Evolutionary conservation across 1,139 yeast species (phyloP).

Genomic region (Hyphopichia pseudoburtonii): DNA sequence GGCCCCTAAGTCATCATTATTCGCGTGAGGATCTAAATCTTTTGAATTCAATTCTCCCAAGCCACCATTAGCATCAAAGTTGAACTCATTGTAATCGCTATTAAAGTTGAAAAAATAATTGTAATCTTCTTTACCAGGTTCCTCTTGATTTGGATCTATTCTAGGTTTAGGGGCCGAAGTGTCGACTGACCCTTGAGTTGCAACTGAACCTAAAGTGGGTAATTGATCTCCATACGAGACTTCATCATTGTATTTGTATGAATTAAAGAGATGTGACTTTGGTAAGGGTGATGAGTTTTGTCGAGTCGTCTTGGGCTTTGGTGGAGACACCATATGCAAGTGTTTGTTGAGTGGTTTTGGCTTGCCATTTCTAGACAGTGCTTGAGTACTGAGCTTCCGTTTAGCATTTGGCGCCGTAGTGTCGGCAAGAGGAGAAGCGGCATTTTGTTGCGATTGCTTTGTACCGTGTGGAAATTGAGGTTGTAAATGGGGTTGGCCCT

Average conservation of each 20-base stretch:
- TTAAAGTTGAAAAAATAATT: neutral
- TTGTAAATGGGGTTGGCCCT: neutral
- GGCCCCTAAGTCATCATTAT: neutral
- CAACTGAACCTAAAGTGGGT: neutral
- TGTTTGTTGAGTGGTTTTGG: constrained; percentile 4
- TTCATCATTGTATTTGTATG: neutral
- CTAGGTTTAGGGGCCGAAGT: too few species aligned
- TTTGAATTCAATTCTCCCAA: too few species aligned
- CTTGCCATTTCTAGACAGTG: neutral
- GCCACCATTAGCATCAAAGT: too few species aligned
- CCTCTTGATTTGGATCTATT: neutral
- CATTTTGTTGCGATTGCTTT: too few species aligned
- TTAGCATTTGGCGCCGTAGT: neutral
- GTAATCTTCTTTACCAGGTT: neutral
- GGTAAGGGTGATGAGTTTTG: constrained; percentile 4
- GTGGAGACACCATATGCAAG: constrained; percentile 3
- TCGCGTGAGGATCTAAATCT: too few species aligned
- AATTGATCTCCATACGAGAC: neutral
- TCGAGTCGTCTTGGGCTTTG: constrained; percentile 2
- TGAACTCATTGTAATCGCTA: too few species aligned
- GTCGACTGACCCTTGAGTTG: neutral
- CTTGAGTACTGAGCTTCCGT: constrained; percentile 3
- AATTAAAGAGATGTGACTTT: neutral
- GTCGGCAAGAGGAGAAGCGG: neutral
- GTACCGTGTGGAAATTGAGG: neutral